phyloP scores from a whole-genome alignment of 306 rosid species.

The Trifolium fragiferum region DNA sequence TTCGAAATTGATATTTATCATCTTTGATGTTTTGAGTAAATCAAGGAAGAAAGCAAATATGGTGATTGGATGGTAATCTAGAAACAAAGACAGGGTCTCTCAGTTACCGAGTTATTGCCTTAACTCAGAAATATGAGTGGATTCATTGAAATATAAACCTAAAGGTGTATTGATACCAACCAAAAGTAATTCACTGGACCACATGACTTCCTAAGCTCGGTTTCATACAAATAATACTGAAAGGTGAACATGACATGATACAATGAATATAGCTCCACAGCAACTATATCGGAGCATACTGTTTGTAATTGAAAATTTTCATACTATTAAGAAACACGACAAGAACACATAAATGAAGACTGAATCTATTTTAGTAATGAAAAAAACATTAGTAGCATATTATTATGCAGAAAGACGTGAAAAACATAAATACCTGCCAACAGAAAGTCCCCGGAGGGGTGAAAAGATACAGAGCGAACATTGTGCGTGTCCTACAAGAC shows the following conservation, averaged over 20 bases:
- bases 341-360: constrained; percentile 18
- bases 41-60: constrained; percentile 10
- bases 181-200: constrained; percentile 24
- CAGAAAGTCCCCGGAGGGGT: constrained; percentile 93
- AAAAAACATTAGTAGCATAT: not conserved
- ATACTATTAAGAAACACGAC: constrained; percentile 19
- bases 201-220: constrained; percentile 21
- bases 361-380: constrained; percentile 17
- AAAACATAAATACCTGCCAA: constrained; percentile 67
- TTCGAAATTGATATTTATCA: constrained; percentile 32
- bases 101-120: not conserved
- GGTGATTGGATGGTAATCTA: constrained; percentile 17
- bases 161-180: constrained; percentile 15
- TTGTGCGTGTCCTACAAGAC: constrained; percentile 85
- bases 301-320: constrained; percentile 18
- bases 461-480: constrained; percentile 88
- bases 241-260: constrained; percentile 5
- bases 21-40: constrained; percentile 15
- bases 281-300: not conserved
- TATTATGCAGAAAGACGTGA: constrained; percentile 17
- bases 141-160: constrained; percentile 12
- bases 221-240: constrained; percentile 14
- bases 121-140: constrained; percentile 26
- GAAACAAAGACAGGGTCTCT: constrained; percentile 4
- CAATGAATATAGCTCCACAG: constrained; percentile 3